These are phyloP conservation scores for Naganishia vaughanmartiniae DNA, from an alignment of 768 basidiomycete species.

Conservation along the genomic window DNA sequence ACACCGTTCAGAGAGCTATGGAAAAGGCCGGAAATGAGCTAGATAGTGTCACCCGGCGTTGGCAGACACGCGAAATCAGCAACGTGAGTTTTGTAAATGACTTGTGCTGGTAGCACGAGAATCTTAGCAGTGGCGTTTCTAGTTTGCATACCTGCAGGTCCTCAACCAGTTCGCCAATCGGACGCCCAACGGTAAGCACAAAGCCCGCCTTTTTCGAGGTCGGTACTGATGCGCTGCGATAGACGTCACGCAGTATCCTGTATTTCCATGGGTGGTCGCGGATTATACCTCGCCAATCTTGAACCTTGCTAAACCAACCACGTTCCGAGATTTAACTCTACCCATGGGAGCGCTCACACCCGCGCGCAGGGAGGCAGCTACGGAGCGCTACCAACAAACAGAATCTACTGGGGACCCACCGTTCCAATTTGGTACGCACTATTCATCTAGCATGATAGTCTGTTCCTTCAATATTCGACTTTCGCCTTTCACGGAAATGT, in stretches of 20 bases:
- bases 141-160: constrained; percentile 87
- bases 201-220: not conserved
- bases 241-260: constrained; percentile 88
- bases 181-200: constrained; percentile 68
- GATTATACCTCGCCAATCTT: constrained; percentile 71
- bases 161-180: constrained; percentile 88
- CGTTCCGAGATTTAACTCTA: constrained; percentile 63
- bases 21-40: constrained; percentile 45
- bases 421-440: constrained; percentile 75
- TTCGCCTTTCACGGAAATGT: constrained; percentile 89
- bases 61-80: constrained; percentile 87
- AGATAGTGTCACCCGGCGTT: constrained; percentile 58
- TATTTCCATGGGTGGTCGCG: constrained; percentile 79
- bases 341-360: constrained; percentile 88
- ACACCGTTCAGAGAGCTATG: constrained; percentile 46
- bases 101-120: not conserved
- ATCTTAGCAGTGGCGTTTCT: not conserved
- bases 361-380: constrained; percentile 70
- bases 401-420: constrained; percentile 73
- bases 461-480: constrained; percentile 89
- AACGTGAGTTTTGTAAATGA: constrained; percentile 60
- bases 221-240: constrained; percentile 4
- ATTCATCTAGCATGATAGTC: constrained; percentile 94
- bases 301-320: constrained; percentile 38
- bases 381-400: constrained; percentile 69